Conservation (phyloP, 2,329 filamentous ascomycete genomes). For the Fusarium xylarioides region DNA sequence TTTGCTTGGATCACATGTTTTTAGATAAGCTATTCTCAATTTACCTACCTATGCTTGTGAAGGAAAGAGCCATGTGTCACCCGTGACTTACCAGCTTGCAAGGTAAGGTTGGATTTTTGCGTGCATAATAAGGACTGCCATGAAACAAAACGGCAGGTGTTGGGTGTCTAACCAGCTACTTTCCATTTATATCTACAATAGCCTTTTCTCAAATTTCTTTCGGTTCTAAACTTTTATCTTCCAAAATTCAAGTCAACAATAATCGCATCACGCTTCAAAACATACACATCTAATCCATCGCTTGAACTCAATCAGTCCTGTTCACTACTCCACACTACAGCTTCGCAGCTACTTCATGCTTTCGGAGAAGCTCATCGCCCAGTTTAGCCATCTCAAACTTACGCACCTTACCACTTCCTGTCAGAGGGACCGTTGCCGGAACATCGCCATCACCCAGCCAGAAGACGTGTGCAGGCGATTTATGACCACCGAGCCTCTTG, state of each 20-base stretch:
- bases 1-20: background rate
- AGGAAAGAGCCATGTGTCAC: background rate
- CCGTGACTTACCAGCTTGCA: background rate
- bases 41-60: background rate
- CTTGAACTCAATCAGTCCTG: background rate
- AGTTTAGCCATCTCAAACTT: constrained; percentile 71
- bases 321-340: constrained; percentile 46
- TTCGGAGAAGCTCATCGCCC: constrained; percentile 63
- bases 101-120: background rate
- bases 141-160: background rate
- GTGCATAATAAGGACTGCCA: background rate
- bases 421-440: constrained; percentile 66
- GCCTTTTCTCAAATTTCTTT: background rate
- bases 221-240: background rate
- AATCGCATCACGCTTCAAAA: background rate
- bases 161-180: background rate
- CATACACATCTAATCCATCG: background rate
- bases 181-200: background rate
- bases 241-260: background rate
- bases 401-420: constrained; percentile 76
- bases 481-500: constrained; percentile 69
- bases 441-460: constrained; percentile 74
- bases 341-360: constrained; percentile 56
- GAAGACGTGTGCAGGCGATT: constrained; percentile 78
- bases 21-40: background rate